These are phyloP conservation scores for Cryptosporidium meleagridis DNA, from an alignment of 169 alveolate genomes.

Conservation along the genomic window DNA sequence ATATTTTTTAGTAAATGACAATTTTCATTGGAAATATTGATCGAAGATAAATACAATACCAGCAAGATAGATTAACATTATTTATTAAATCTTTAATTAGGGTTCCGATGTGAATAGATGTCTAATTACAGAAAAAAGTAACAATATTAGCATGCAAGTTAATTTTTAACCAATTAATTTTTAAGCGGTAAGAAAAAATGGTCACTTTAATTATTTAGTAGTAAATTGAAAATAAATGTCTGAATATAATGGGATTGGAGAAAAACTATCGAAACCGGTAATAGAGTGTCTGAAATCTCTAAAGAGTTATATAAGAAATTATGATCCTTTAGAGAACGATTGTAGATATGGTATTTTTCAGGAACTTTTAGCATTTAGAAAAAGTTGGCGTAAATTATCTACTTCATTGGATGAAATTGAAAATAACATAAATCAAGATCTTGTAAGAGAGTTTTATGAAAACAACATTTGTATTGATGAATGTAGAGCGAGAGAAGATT, in stretches of 20 bases:
- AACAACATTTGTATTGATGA: slow-evolving; percentile 3
- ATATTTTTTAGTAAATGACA: too few species aligned
- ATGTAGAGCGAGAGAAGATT: not conserved
- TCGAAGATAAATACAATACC: too few species aligned
- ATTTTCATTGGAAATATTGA: not conserved
- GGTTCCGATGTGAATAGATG: not conserved
- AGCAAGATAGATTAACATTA: too few species aligned
- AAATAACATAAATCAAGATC: not conserved
- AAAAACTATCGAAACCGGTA: slow-evolving; percentile 10
- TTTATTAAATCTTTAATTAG: too few species aligned
- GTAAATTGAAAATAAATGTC: not conserved
- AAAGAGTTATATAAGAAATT: not conserved
- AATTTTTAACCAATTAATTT: too few species aligned
- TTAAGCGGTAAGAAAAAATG: not conserved
- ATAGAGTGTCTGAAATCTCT: not conserved
- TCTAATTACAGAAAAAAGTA: too few species aligned
- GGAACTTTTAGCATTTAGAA: slow-evolving; percentile 32
- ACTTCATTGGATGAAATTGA: slow-evolving; percentile 12
- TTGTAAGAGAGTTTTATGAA: not conserved
- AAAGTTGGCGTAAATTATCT: slow-evolving; percentile 45
- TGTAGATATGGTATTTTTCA: slow-evolving; percentile 4
- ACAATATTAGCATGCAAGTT: not conserved
- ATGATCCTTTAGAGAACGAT: not conserved
- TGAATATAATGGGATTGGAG: not conserved
- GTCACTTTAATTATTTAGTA: not conserved